Evolutionary conservation across 768 basidiomycete genomes (phyloP).

Genomic region (Asterophora lycoperdoides): DNA sequence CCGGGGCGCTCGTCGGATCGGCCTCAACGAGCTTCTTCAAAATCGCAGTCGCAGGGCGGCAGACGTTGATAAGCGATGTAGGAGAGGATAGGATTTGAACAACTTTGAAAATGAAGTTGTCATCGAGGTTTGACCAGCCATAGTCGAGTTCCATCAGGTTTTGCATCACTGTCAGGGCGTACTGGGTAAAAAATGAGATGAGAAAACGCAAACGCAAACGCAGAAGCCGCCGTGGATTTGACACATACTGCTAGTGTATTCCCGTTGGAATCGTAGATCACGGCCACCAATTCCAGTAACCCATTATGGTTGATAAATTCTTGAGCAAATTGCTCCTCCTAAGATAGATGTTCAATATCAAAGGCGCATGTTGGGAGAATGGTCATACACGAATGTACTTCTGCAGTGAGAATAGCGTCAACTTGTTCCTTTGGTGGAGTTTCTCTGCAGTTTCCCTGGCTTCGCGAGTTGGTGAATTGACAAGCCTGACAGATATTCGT

Average conservation of each 20-base stretch:
- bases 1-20: conserved; percentile 65
- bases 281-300: conserved; percentile 61
- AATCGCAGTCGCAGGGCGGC: conserved; percentile 87
- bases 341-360: conserved; percentile 3
- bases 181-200: conserved; percentile 40
- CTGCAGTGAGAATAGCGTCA: conserved; percentile 75
- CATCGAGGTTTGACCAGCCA: conserved; percentile 74
- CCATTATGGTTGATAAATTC: conserved; percentile 77
- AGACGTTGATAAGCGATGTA: conserved; percentile 80
- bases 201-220: neutral
- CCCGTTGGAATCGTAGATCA: conserved; percentile 64
- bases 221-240: conserved; percentile 1
- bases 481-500: conserved; percentile 47
- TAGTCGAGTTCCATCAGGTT: conserved; percentile 84
- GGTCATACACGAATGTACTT: conserved; percentile 67
- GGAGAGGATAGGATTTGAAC: conserved; percentile 76
- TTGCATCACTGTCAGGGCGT: conserved; percentile 81
- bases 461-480: conserved; percentile 75
- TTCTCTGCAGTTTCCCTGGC: conserved; percentile 74
- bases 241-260: conserved; percentile 78
- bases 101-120: conserved; percentile 69
- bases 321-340: conserved; percentile 82
- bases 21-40: conserved; percentile 88
- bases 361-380: neutral
- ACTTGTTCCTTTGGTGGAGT: conserved; percentile 53